Evolutionary conservation across 2,329 filamentous ascomycete genomes (phyloP), one percentile per base, ranked within the genome.

Genomic region (Pseudocercospora crystallina): DNA sequence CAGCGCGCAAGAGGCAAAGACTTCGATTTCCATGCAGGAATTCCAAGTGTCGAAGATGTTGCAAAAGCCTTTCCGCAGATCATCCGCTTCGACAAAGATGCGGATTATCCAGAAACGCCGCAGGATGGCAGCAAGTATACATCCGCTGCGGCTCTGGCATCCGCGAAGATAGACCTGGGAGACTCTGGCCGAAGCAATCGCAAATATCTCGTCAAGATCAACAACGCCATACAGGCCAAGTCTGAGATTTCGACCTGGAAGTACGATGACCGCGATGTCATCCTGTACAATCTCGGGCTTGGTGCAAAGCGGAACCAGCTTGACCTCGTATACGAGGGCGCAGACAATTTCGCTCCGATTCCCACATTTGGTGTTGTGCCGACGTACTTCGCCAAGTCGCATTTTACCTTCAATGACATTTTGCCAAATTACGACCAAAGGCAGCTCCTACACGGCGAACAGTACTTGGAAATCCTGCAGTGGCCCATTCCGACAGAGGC

Each of bases 371-470:
- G 91, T 69, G 92, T 97, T 56, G 86, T 97, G 63, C 94, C 94
- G 12, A 87, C 85, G 64, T 96, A 97, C 76, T 86, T 86, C 74
- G 85, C 90, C 52, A 80, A 87, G 61, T 77, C 84, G 55, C 88
- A 91, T 30, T 97, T 87, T 77, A 84, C 79, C 71, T 80, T 94
- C 64, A 82, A 84, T 66, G 83, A 91, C 50, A 81, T 99, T 53
- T 86, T 97, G 29, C 90, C 91, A 70, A 95, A 97, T 79, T 99
- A 96, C 79, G 89, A 84, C 33, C 91, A 90, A 57, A 96, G 96
- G 89, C 96, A 96, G 89, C 84, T 97, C 42, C 85, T 99, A 13
- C 94, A 99, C 76, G 94, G 94, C 68, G 94, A 99, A 79, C 94
- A 99, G 73, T 97, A 91, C 75, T 88, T 97, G 58, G 92, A 97